A percentile compares a stretch with the other conserved stretches of the same genome.
phyloP scores from a whole-genome alignment of 129 eudicot species.

The Tanacetum coccineum region DNA sequence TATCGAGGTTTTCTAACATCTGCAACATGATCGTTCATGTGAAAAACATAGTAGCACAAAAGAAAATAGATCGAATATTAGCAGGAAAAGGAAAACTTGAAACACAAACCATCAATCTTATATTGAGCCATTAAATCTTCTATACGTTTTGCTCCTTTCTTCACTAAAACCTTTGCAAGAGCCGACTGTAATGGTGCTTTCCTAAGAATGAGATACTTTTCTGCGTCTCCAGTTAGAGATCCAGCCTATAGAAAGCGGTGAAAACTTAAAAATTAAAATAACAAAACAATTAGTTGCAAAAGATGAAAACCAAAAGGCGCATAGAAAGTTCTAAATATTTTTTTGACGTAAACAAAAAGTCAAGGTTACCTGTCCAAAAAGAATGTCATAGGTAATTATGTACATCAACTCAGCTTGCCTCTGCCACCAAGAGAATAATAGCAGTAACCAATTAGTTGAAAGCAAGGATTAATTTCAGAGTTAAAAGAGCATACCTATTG shows the following conservation, averaged over 20 bases:
- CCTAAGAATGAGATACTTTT: conserved; percentile 67
- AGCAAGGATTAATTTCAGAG: conserved; percentile 2
- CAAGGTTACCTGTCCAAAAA: conserved; percentile 78
- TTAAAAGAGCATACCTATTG: neutral
- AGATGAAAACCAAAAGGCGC: neutral
- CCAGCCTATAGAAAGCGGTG: conserved; percentile 38
- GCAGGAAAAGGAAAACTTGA: conserved; percentile 7
- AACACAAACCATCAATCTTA: conserved; percentile 50
- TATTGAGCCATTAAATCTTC: conserved; percentile 61
- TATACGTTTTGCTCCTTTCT: conserved; percentile 54
- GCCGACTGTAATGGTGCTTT: conserved; percentile 67
- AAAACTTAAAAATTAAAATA: conserved; percentile 19
- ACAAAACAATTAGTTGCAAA: conserved; percentile 15
- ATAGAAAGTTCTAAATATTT: neutral
- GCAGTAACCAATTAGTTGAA: conserved; percentile 14
- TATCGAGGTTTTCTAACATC: conserved; percentile 82
- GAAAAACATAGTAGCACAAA: conserved; percentile 7
- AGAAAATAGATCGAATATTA: neutral
- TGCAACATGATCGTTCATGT: conserved; percentile 28
- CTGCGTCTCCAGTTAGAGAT: conserved; percentile 78
- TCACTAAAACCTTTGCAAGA: conserved; percentile 64
- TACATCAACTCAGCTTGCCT: conserved; percentile 78
- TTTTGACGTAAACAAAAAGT: neutral
- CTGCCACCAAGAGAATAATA: conserved; percentile 42
- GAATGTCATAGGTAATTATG: conserved; percentile 75